A percentile compares a stretch with the other conserved stretches of the same genome.
These are phyloP conservation scores for Quercus tomentella DNA, from an alignment of 331 rosid genomes.

Conservation along the genomic window DNA sequence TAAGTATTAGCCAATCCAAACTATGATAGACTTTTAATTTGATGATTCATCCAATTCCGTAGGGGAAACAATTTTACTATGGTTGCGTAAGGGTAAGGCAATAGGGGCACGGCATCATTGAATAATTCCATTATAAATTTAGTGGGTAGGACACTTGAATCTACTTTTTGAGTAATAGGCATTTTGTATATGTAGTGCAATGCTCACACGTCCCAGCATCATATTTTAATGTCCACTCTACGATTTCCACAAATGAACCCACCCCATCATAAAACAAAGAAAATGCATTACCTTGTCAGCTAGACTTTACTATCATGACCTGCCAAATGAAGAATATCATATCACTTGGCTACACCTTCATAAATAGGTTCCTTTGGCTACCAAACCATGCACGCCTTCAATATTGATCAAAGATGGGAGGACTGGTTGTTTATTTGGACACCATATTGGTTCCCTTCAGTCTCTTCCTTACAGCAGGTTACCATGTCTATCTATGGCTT, in stretches of 20 bases:
- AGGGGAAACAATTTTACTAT: neutral
- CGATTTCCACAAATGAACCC: constrained; percentile 6
- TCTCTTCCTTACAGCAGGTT: constrained; percentile 44
- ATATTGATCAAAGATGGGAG: constrained; percentile 27
- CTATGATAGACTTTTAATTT: too few species aligned
- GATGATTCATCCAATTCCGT: neutral
- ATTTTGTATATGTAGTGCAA: too few species aligned
- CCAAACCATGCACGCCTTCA: constrained; percentile 3
- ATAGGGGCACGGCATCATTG: neutral
- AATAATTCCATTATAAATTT: neutral
- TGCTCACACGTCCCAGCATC: too few species aligned
- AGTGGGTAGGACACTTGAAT: constrained; percentile 12
- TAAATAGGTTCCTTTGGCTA: constrained; percentile 11
- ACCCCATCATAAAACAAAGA: neutral
- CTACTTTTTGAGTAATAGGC: constrained; percentile 1
- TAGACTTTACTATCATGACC: constrained; percentile 8
- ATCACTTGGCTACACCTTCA: constrained; percentile 2
- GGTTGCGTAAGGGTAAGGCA: neutral
- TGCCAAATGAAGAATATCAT: too few species aligned
- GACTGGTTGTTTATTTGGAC: constrained; percentile 37
- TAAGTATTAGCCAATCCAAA: too few species aligned
- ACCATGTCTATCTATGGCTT: constrained; percentile 68
- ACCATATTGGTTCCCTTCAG: constrained; percentile 58
- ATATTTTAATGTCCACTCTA: constrained; percentile 15
- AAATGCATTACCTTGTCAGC: constrained; percentile 12